Evolutionary conservation across 129 eudicot species (phyloP).

Genomic region (Glebionis coronaria): DNA sequence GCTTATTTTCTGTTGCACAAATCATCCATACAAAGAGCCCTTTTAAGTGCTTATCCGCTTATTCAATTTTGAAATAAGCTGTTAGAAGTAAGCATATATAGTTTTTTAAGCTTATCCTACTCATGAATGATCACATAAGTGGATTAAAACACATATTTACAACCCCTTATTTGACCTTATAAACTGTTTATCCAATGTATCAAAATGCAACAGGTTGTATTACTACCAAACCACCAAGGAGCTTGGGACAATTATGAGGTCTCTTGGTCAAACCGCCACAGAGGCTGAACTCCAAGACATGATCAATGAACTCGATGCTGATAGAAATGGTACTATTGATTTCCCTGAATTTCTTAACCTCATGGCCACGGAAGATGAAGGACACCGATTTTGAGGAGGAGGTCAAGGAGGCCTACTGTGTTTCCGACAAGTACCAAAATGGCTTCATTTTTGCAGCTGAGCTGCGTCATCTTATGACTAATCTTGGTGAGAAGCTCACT

Average conservation of each 20-base stretch:
- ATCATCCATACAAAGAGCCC: too few relatives aligned
- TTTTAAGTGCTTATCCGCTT: too few relatives aligned
- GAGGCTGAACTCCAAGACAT: slow-evolving; percentile 84
- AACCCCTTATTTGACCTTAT: too few relatives aligned
- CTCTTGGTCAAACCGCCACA: slow-evolving; percentile 80
- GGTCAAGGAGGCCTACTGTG: slow-evolving; percentile 74
- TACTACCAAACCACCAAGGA: slow-evolving; percentile 83
- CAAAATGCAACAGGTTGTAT: slow-evolving; percentile 76
- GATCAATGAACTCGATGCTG: slow-evolving; percentile 84
- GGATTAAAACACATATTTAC: too few relatives aligned
- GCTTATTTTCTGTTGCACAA: too few relatives aligned
- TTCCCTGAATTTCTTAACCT: slow-evolving; percentile 78
- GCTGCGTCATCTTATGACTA: slow-evolving; percentile 82
- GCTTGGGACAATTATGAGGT: slow-evolving; percentile 83
- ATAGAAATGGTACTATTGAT: slow-evolving; percentile 76
- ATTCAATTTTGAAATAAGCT: too few relatives aligned
- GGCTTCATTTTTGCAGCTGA: slow-evolving; percentile 87
- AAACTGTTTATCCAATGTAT: too few relatives aligned
- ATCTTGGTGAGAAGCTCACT: slow-evolving; percentile 79
- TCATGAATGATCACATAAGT: too few relatives aligned
- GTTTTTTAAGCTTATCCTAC: too few relatives aligned
- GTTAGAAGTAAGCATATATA: too few relatives aligned
- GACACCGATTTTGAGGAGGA: slow-evolving; percentile 85
- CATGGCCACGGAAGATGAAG: slow-evolving; percentile 82
- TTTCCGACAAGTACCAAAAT: slow-evolving; percentile 72